Conservation (phyloP, 1,284 basidiomycete genomes). For the Polyporus tsugae region DNA sequence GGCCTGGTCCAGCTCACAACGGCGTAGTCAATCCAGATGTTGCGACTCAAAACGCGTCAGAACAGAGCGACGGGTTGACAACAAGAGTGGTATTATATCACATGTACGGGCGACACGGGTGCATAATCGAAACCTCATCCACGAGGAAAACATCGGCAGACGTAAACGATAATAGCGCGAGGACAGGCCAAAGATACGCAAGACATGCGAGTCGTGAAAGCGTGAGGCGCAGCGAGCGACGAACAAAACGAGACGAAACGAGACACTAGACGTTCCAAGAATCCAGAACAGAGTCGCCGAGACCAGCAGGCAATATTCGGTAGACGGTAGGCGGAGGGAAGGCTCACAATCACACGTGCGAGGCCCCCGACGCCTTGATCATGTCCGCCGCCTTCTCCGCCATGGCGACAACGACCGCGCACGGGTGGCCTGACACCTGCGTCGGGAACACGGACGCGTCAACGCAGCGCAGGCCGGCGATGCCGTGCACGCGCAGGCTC, state of each 20-base stretch:
- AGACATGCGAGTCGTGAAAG: neutral
- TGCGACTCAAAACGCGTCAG: no score
- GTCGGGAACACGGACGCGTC: conserved; percentile 49
- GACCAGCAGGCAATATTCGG: neutral
- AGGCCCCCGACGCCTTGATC: conserved; percentile 21
- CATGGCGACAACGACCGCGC: conserved; percentile 37
- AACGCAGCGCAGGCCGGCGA: conserved; percentile 48
- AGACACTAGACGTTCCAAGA: neutral
- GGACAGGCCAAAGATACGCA: neutral
- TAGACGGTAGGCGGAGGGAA: no score
- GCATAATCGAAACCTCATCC: neutral
- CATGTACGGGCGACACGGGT: neutral
- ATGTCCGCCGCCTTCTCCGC: conserved; percentile 39
- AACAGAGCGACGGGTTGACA: neutral
- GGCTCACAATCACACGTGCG: neutral
- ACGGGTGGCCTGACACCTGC: conserved; percentile 39
- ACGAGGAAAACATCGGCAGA: neutral
- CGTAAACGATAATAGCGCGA: neutral
- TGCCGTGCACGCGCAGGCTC: conserved; percentile 42
- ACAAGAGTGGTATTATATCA: neutral
- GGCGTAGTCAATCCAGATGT: neutral
- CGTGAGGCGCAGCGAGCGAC: neutral
- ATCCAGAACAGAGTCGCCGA: neutral
- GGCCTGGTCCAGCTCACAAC: neutral
- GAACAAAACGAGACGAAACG: neutral